Conservation (phyloP, 805 yeast genomes). For the Starmerella stellata region DNA sequence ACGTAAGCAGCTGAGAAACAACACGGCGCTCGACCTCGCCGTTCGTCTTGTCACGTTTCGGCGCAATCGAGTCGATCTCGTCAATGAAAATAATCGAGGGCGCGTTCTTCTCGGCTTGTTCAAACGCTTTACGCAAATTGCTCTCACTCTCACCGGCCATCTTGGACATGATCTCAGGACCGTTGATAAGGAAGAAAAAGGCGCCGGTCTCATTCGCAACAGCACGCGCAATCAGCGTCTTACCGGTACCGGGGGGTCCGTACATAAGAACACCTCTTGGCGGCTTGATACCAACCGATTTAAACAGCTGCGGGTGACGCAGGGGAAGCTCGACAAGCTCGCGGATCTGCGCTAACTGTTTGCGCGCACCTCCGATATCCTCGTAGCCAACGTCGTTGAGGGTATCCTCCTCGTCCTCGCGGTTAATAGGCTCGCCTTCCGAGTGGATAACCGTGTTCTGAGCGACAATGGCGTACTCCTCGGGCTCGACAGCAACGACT, state of each 20-base stretch:
- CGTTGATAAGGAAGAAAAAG: slow-evolving; percentile 90
- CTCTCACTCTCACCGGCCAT: slow-evolving; percentile 99
- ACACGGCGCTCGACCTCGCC: slow-evolving; percentile 99
- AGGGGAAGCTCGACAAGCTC: slow-evolving; percentile 95
- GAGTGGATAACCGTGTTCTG: slow-evolving; percentile 97
- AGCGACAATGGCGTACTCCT: slow-evolving; percentile 92
- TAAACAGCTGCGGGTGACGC: slow-evolving; percentile 95
- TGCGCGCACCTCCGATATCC: slow-evolving; percentile 97
- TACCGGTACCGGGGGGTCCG: slow-evolving; percentile 99
- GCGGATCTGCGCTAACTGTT: slow-evolving; percentile 98
- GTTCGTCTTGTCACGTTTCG: slow-evolving; percentile 98
- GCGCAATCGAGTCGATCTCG: slow-evolving; percentile 97
- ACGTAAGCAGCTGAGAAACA: slow-evolving; percentile 87
- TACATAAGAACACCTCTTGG: slow-evolving; percentile 87
- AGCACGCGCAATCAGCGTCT: slow-evolving; percentile 98
- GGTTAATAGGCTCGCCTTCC: slow-evolving; percentile 96
- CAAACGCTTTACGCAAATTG: slow-evolving; percentile 91
- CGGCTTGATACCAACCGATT: slow-evolving; percentile 95
- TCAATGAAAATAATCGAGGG: slow-evolving; percentile 96
- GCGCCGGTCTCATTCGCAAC: slow-evolving; percentile 99
- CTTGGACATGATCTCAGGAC: slow-evolving; percentile 98
- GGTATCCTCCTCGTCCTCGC: slow-evolving; percentile 95
- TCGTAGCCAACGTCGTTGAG: slow-evolving; percentile 96
- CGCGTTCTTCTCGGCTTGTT: slow-evolving; percentile 97
- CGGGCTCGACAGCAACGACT: slow-evolving; percentile 95